Percentiles rank a stretch among this genome's conserved stretches.
phyloP scores from a whole-genome alignment of 306 rosid genomes.

The Pterocarpus macrocarpus region DNA sequence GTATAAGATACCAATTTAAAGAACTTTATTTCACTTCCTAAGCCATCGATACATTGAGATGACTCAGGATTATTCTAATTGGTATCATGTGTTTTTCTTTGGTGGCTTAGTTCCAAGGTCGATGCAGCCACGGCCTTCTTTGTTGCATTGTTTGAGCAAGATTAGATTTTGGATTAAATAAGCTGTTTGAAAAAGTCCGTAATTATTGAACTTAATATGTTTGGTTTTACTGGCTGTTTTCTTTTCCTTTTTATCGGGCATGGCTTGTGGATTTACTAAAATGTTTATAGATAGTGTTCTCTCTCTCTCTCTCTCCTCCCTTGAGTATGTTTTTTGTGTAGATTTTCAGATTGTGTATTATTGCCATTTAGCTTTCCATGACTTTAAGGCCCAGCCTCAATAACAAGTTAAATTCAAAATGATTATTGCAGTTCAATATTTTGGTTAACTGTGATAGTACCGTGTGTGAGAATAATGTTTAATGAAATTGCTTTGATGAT shows the following conservation, averaged over 20 bases:
- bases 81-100: not conserved
- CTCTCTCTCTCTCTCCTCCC: too few species aligned
- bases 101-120: not conserved
- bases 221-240: not conserved
- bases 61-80: not conserved
- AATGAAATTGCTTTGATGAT: constrained; percentile 23
- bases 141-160: not conserved
- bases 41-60: not conserved
- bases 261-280: not conserved
- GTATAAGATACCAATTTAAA: not conserved
- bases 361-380: not conserved
- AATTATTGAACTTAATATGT: not conserved
- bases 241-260: not conserved
- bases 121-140: not conserved
- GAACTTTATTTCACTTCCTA: not conserved
- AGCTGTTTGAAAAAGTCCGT: not conserved
- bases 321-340: not conserved
- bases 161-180: not conserved
- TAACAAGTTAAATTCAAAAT: not conserved
- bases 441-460: not conserved
- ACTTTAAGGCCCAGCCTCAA: not conserved
- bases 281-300: not conserved
- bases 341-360: not conserved
- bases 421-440: not conserved
- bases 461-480: not conserved